Evolutionary conservation across 2,329 filamentous ascomycete genomes (phyloP).

Genomic region (Reticulascus tulasneorum): DNA sequence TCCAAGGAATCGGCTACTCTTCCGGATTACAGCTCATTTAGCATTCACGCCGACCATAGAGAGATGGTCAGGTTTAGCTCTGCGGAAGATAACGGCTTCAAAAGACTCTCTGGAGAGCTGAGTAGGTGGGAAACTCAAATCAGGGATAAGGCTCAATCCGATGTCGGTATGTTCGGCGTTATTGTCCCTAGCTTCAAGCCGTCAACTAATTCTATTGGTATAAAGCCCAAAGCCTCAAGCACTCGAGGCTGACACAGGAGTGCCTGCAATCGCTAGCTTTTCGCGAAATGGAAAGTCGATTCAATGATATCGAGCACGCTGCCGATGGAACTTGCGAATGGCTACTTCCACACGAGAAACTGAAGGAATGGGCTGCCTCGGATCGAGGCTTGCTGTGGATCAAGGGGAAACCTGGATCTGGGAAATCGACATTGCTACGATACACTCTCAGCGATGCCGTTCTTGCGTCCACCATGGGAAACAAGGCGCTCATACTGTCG

Average conservation of each 20-base stretch:
- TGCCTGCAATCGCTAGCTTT: constrained; percentile 29
- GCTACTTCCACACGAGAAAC: constrained; percentile 22
- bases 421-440: constrained; percentile 35
- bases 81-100: neutral
- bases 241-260: constrained; percentile 15
- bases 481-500: constrained; percentile 16
- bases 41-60: constrained; percentile 17
- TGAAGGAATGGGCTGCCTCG: constrained; percentile 16
- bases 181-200: no score
- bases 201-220: neutral
- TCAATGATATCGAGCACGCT: constrained; percentile 18
- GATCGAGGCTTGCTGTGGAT: constrained; percentile 29
- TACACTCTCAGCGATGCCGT: constrained; percentile 28
- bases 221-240: neutral
- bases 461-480: neutral
- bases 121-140: neutral
- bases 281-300: constrained; percentile 21
- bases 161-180: neutral
- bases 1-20: constrained; percentile 18
- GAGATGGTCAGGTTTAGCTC: constrained; percentile 18
- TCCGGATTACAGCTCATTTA: constrained; percentile 13
- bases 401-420: constrained; percentile 35
- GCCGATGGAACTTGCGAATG: constrained; percentile 26
- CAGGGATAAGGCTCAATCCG: neutral
- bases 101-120: neutral